These are phyloP conservation scores for Fonsecaea monophora DNA, from an alignment of 2,329 filamentous ascomycete species.

Conservation along the genomic window DNA sequence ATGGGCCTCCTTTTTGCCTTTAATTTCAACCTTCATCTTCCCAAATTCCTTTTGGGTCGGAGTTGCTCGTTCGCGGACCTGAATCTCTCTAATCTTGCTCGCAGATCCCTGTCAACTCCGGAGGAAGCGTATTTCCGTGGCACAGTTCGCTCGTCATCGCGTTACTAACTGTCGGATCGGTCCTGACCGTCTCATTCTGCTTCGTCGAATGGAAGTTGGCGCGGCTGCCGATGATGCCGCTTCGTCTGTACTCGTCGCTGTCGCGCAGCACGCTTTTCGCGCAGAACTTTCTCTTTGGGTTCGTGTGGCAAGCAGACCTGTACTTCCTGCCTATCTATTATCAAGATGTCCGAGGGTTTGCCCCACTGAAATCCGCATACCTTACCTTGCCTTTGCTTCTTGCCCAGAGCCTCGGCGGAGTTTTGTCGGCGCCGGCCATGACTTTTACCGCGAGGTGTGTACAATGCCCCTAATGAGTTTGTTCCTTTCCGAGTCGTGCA, in stretches of 20 bases:
- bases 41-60: not conserved
- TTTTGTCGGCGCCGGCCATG: not conserved
- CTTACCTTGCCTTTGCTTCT: conserved; percentile 60
- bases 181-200: conserved; percentile 69
- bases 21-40: not conserved
- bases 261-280: conserved; percentile 62
- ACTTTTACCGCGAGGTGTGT: not conserved
- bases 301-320: conserved; percentile 64
- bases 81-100: not conserved
- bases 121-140: conserved; percentile 78
- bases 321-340: conserved; percentile 70
- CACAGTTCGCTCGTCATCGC: conserved; percentile 74
- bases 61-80: not conserved
- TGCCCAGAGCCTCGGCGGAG: conserved; percentile 48
- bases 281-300: conserved; percentile 67
- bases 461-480: not conserved
- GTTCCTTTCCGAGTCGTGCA: conserved; percentile 59
- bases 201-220: conserved; percentile 64
- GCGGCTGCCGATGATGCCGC: conserved; percentile 19
- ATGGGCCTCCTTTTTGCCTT: not conserved
- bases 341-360: conserved; percentile 61
- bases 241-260: conserved; percentile 59
- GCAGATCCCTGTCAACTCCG: conserved; percentile 56
- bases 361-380: conserved; percentile 58
- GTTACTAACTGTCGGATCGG: conserved; percentile 73